These are phyloP conservation scores for Phytophthora aleatoria DNA, from an alignment of 352 stramenopile species.

Conservation along the genomic window DNA sequence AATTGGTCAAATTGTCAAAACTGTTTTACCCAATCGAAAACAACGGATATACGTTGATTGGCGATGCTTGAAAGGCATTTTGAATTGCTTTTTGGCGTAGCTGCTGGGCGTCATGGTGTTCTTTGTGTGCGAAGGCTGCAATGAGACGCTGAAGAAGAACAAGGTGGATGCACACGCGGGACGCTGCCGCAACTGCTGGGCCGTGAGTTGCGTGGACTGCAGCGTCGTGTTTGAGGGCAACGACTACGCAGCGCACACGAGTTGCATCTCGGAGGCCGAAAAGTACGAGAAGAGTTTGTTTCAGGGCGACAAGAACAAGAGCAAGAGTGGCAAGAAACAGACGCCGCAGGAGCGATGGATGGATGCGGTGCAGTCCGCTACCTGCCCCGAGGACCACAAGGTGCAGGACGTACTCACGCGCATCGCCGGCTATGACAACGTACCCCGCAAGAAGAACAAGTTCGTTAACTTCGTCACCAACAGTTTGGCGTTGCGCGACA, in stretches of 20 bases:
- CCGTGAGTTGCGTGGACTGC: slow-evolving; percentile 95
- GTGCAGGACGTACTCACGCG: slow-evolving; percentile 74
- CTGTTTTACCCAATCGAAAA: background rate
- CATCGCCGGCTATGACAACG: slow-evolving; percentile 87
- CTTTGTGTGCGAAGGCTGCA: slow-evolving; percentile 88
- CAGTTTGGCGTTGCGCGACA: slow-evolving; percentile 64
- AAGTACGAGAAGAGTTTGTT: slow-evolving; percentile 94
- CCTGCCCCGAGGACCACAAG: slow-evolving; percentile 51
- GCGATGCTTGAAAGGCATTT: slow-evolving; percentile 23
- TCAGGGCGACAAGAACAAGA: slow-evolving; percentile 61
- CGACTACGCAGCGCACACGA: slow-evolving; percentile 89
- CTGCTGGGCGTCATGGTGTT: slow-evolving; percentile 63
- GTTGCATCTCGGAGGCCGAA: slow-evolving; percentile 93
- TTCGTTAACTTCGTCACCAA: slow-evolving; percentile 94
- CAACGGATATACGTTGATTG: slow-evolving; percentile 3
- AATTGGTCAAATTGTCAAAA: slow-evolving; percentile 2
- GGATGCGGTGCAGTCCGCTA: slow-evolving; percentile 64
- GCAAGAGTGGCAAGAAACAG: slow-evolving; percentile 70
- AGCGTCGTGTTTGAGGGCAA: slow-evolving; percentile 90
- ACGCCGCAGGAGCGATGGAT: slow-evolving; percentile 90
- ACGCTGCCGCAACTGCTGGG: slow-evolving; percentile 88
- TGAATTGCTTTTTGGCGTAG: background rate
- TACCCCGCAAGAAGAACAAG: slow-evolving; percentile 93
- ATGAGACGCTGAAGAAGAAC: slow-evolving; percentile 95
- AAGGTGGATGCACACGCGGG: slow-evolving; percentile 91